Evolutionary conservation across 352 stramenopile species (phyloP).

Genomic region (Globisporangium mamillatum): DNA sequence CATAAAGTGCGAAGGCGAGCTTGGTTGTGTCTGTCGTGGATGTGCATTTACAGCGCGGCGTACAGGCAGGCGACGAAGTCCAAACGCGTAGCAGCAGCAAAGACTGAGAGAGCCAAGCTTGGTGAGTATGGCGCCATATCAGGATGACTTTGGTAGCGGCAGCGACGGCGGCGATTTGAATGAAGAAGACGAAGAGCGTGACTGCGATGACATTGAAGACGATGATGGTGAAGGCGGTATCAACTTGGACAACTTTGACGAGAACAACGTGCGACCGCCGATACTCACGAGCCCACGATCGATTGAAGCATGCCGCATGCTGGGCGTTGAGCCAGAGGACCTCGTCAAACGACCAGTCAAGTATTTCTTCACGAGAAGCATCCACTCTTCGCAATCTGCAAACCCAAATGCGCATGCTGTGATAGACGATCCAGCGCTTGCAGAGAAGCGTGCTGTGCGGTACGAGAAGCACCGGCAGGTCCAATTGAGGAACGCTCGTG

Average conservation of each 20-base stretch:
- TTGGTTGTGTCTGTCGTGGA: background rate
- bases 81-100: background rate
- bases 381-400: background rate
- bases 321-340: conserved; percentile 66
- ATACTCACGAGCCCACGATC: conserved; percentile 70
- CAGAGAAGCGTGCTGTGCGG: conserved; percentile 48
- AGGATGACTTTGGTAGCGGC: background rate
- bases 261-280: conserved; percentile 28
- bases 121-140: conserved; percentile 1
- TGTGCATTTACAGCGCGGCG: background rate
- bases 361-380: conserved; percentile 47
- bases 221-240: conserved; percentile 21
- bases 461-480: conserved; percentile 59
- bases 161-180: background rate
- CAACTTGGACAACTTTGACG: conserved; percentile 68
- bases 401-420: background rate
- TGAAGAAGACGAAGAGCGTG: background rate
- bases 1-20: background rate
- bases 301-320: conserved; percentile 67
- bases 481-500: conserved; percentile 48
- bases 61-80: background rate
- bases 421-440: conserved; percentile 33
- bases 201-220: conserved; percentile 14
- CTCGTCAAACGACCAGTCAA: conserved; percentile 52
- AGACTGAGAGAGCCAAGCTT: background rate